Base-by-base conservation (phyloP, 2,329 filamentous ascomycete species). In the Fusarium equiseti region DNA sequence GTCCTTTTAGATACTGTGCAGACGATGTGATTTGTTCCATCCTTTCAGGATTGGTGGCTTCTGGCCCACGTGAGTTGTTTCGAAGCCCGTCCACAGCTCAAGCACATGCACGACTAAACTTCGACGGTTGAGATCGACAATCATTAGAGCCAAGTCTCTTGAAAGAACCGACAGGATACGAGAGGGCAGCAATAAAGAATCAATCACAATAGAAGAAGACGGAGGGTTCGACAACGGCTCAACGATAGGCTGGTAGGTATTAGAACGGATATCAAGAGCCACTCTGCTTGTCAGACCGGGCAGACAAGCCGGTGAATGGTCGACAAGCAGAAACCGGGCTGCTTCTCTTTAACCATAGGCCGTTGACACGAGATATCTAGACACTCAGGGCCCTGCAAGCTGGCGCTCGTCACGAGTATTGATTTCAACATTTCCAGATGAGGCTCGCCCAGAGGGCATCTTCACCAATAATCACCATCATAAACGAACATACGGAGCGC, bases 31-130 rank as follows among this genome's bases (percentile, higher is more conserved):
- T n/a, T 35, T 29, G 53, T 52, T 48, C 56, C 22, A 24, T 26
- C 52, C 24, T 57, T 24, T 50, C 31, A 12, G 61, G 49, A 70
- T 66, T 61, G 52, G 52, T 70, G 58, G 53, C 67, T 64, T 49
- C 27, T 24, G 31, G 18, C 43, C 67, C 67, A 71, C 63, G 67
- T 70, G 68, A 68, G 35, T 35, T 43, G 59, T 57, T 68, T 69
- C 43, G 55, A 69, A 51, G 45, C 52, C 20, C 45, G 46, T 58
- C 53, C 29, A 66, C 27, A 49, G 45, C 45, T 59, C 29, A 50
- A 57, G 44, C 46, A 59, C 51, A 50, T 69, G 59, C 57, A 44
- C 54, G 26, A 57, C 68, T 65, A 16, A 66, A 38, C 24, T 51
- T 57, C 50, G n/a, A 16, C 35, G 38, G 46, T 46, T 51, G 27